Percentiles rank a stretch among this genome's conserved stretches.
phyloP scores from a whole-genome alignment of 1,139 yeast species.

The Lodderomyces parapsilosis region DNA sequence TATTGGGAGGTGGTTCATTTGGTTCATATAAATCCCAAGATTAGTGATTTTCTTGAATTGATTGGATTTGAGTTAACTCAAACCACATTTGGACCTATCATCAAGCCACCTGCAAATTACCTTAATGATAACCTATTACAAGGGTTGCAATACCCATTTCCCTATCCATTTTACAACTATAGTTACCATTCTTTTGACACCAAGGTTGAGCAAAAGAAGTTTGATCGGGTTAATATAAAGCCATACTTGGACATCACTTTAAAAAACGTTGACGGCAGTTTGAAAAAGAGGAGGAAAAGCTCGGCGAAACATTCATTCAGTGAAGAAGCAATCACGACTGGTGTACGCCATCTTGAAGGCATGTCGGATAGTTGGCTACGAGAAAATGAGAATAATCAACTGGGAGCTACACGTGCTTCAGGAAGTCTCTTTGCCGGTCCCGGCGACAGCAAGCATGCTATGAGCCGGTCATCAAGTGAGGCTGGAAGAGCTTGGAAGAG shows the following conservation, averaged over 20 bases:
- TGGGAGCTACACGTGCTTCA: too few relatives aligned
- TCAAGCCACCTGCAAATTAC: slow-evolving; percentile 42
- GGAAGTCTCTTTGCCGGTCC: too few relatives aligned
- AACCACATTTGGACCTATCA: slow-evolving; percentile 41
- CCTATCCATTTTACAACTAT: slow-evolving; percentile 48
- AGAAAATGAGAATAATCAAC: too few relatives aligned
- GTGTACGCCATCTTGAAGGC: background rate
- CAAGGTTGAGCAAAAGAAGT: slow-evolving; percentile 27
- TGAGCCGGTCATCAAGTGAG: too few relatives aligned
- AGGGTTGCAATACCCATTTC: slow-evolving; percentile 48
- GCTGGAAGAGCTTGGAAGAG: too few relatives aligned
- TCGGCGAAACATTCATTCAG: background rate
- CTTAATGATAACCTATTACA: slow-evolving; percentile 36
- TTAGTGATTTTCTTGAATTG: slow-evolving; percentile 34
- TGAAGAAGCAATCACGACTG: slow-evolving; percentile 7
- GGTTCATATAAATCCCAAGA: slow-evolving; percentile 31
- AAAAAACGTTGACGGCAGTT: slow-evolving; percentile 16
- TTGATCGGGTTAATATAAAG: slow-evolving; percentile 25
- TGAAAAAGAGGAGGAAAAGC: slow-evolving; percentile 10
- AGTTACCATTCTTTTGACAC: slow-evolving; percentile 42
- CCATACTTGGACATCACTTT: slow-evolving; percentile 42
- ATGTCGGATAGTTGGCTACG: too few relatives aligned
- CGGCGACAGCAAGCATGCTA: too few relatives aligned
- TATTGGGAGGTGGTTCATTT: slow-evolving; percentile 50
- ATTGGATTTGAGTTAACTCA: slow-evolving; percentile 36